Conservation (phyloP, 2,329 filamentous ascomycete genomes). For the Ophioceras dolichostomum region DNA sequence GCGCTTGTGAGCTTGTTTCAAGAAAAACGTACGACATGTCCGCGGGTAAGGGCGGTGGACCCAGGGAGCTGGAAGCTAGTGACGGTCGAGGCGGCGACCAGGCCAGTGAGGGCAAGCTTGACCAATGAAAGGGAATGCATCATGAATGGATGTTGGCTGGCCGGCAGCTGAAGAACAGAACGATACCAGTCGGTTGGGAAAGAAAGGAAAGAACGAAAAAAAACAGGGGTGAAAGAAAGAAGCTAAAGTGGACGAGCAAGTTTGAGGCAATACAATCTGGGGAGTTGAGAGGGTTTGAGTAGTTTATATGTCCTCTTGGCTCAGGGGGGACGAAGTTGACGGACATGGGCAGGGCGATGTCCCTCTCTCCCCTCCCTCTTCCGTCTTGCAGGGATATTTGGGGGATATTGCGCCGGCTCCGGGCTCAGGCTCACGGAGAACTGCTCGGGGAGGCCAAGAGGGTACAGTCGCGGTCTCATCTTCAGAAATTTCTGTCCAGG, state of each 20-base stretch:
- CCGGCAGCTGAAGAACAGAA: conserved; percentile 15
- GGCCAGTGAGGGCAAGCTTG: conserved; percentile 16
- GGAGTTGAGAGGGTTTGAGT: neutral
- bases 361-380: too few species aligned
- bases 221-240: conserved; percentile 3
- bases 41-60: conserved; percentile 10
- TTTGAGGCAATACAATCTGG: too few species aligned
- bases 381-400: too few species aligned
- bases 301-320: neutral
- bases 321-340: too few species aligned
- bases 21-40: conserved; percentile 6
- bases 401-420: too few species aligned
- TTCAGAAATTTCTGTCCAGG: too few species aligned
- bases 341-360: too few species aligned
- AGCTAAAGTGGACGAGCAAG: conserved; percentile 5
- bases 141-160: conserved; percentile 13
- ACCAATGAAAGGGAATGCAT: conserved; percentile 18
- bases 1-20: too few species aligned
- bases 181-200: conserved; percentile 3
- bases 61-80: conserved; percentile 13
- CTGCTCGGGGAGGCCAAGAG: too few species aligned
- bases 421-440: too few species aligned
- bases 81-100: conserved; percentile 17
- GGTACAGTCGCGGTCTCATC: too few species aligned
- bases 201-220: conserved; percentile 9